phyloP scores from a whole-genome alignment of 1,139 yeast species.

The Zygosaccharomyces pseudobailii region DNA sequence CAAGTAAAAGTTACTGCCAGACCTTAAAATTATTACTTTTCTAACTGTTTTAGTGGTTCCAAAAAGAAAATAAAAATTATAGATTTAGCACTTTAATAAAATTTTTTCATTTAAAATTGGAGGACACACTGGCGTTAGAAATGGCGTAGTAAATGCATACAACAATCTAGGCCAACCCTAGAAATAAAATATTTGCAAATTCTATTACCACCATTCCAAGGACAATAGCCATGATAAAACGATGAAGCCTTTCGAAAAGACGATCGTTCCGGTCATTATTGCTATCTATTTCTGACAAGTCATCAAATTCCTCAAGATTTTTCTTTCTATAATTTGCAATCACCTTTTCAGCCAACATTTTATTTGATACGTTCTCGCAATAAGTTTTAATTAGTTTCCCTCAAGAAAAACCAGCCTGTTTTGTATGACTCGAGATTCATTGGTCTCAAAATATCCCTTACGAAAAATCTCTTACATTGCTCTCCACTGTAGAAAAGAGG shows the following conservation, averaged over 20 bases:
- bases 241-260: neutral
- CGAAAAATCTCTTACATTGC: neutral
- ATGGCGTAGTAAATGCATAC: neutral
- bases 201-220: neutral
- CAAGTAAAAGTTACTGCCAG: no score
- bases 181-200: neutral
- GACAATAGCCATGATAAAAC: neutral
- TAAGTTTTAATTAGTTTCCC: neutral
- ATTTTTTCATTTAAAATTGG: neutral
- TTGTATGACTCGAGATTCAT: neutral
- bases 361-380: neutral
- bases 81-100: neutral
- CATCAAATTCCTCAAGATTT: neutral
- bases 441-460: neutral
- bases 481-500: neutral
- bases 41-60: neutral
- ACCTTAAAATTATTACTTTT: no score
- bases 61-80: no score
- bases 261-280: neutral
- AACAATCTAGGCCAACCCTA: neutral
- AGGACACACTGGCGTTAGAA: neutral
- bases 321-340: neutral
- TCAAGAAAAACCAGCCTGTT: neutral
- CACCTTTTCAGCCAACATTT: neutral
- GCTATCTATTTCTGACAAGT: neutral